A percentile compares a stretch with the other conserved stretches of the same genome.
These are phyloP conservation scores for Rhodotorula sp. DNA, from an alignment of 1,284 basidiomycete genomes.

Conservation along the genomic window DNA sequence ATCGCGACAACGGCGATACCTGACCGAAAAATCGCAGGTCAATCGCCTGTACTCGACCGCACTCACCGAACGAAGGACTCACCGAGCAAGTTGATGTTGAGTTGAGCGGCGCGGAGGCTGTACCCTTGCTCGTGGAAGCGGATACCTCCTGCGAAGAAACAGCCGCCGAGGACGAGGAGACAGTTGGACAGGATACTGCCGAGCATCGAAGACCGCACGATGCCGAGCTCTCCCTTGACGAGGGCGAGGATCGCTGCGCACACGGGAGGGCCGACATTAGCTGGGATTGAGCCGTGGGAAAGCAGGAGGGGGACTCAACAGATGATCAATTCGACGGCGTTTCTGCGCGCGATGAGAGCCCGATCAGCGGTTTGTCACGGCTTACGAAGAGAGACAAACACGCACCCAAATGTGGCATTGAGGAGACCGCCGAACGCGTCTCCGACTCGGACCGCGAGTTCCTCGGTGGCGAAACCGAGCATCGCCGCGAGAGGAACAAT, in stretches of 20 bases:
- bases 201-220: conserved; percentile 68
- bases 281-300: not conserved
- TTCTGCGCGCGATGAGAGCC: not conserved
- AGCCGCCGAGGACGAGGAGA: conserved; percentile 81
- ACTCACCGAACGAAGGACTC: conserved; percentile 60
- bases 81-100: conserved; percentile 75
- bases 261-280: not conserved
- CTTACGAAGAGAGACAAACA: conserved; percentile 23
- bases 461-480: conserved; percentile 46
- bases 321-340: conserved; percentile 71
- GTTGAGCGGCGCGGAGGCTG: conserved; percentile 67
- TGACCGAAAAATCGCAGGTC: not conserved
- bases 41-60: not conserved
- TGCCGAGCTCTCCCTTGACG: conserved; percentile 72
- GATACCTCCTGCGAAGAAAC: conserved; percentile 73
- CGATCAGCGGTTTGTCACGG: not conserved
- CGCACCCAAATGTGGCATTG: conserved; percentile 64
- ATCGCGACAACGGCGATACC: conserved; percentile 20
- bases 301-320: conserved; percentile 44
- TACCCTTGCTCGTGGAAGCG: conserved; percentile 66
- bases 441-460: conserved; percentile 44
- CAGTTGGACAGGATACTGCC: conserved; percentile 86
- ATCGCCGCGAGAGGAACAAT: conserved; percentile 40
- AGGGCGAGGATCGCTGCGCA: conserved; percentile 65
- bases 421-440: conserved; percentile 58